Evolutionary conservation across 345 rosid species (phyloP).

Genomic region (Theobroma cacao): DNA sequence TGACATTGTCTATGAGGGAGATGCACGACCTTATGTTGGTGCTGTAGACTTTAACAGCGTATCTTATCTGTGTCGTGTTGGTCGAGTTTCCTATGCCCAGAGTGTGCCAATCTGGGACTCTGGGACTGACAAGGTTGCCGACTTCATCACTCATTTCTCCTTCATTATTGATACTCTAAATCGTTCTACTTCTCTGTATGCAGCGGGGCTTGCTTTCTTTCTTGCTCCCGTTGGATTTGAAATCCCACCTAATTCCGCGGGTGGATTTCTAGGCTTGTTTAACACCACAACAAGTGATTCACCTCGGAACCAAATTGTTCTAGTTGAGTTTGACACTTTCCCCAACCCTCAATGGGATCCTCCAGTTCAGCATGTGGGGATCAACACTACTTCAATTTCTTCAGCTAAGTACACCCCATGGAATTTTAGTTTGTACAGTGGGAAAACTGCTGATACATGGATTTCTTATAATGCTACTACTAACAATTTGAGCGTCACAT

Average conservation of each 20-base stretch:
- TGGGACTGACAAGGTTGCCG: constrained; percentile 14
- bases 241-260: constrained; percentile 19
- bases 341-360: constrained; percentile 13
- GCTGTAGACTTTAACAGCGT: constrained; percentile 25
- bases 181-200: background rate
- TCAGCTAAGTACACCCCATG: constrained; percentile 28
- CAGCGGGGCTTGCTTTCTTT: constrained; percentile 36
- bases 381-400: constrained; percentile 33
- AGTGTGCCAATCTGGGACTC: constrained; percentile 28
- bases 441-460: constrained; percentile 23
- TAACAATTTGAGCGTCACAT: constrained; percentile 32
- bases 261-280: constrained; percentile 23
- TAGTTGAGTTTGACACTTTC: constrained; percentile 23
- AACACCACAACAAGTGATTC: constrained; percentile 20
- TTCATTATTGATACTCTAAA: constrained; percentile 25
- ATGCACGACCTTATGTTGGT: constrained; percentile 25
- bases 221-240: constrained; percentile 17
- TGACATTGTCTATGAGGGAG: constrained; percentile 29
- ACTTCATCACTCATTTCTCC: constrained; percentile 35
- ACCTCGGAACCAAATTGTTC: constrained; percentile 8
- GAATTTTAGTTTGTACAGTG: constrained; percentile 38
- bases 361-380: constrained; percentile 32
- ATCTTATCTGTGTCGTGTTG: constrained; percentile 21
- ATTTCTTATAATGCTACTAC: constrained; percentile 33
- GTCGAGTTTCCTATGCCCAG: constrained; percentile 28